A percentile compares a stretch with the other conserved stretches of the same genome.
phyloP scores from a whole-genome alignment of 176 grass and related monocot genomes.

The Oryza punctata region DNA sequence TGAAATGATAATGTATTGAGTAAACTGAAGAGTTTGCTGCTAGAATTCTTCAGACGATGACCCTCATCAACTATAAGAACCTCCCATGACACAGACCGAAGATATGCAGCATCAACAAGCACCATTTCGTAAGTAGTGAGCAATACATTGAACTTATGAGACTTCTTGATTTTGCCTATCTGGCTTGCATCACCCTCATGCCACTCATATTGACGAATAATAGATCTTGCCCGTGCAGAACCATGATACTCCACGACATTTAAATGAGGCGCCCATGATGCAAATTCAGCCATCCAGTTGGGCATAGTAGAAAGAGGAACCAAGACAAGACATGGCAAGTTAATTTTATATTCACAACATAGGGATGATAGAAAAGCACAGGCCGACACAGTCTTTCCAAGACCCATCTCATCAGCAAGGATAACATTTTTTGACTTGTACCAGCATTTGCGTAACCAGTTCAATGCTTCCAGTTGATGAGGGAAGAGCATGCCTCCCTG shows the following conservation, averaged over 20 bases:
- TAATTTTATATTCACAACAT: constrained; percentile 86
- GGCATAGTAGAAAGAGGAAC: constrained; percentile 99
- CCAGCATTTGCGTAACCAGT: constrained; percentile 99
- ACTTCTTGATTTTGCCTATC: constrained; percentile 61
- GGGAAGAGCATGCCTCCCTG: constrained; percentile 85
- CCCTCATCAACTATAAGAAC: constrained; percentile 99
- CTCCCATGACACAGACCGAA: constrained; percentile 93
- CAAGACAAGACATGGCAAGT: constrained; percentile 78
- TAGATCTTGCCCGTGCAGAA: constrained; percentile 82
- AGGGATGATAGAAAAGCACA: constrained; percentile 92
- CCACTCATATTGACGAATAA: constrained; percentile 97
- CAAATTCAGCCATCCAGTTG: constrained; percentile 97
- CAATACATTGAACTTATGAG: constrained; percentile 89
- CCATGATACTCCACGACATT: constrained; percentile 99
- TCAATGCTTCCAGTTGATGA: constrained; percentile 98
- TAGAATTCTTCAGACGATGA: constrained; percentile 94
- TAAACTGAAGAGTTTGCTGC: constrained; percentile 93
- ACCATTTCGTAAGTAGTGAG: constrained; percentile 99
- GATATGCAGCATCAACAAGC: constrained; percentile 83
- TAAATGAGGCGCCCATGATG: constrained; percentile 94
- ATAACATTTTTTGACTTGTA: constrained; percentile 94
- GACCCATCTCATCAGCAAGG: constrained; percentile 99
- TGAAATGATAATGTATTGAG: constrained; percentile 91
- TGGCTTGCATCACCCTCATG: constrained; percentile 62
- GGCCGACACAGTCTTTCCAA: constrained; percentile 96